phyloP scores from a whole-genome alignment of 768 basidiomycete species.

The Obba rivulosa region DNA sequence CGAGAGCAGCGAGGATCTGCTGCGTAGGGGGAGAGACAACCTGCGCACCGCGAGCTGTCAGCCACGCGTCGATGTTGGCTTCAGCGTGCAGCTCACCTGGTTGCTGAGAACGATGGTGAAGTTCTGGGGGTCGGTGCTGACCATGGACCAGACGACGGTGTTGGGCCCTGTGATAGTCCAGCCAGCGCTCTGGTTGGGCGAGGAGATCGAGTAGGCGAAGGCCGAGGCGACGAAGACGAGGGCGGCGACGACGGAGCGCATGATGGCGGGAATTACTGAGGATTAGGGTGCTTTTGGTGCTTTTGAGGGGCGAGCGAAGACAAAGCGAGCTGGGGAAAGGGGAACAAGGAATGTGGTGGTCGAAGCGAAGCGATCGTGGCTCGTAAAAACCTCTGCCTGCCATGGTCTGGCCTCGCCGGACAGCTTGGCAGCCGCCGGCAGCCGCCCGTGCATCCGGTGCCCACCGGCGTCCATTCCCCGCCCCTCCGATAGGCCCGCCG shows the following conservation, averaged over 20 bases:
- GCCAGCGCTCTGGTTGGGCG: conserved; percentile 37
- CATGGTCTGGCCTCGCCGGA: too few relatives aligned
- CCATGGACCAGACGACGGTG: conserved; percentile 55
- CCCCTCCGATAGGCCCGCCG: neutral
- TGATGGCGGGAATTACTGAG: conserved; percentile 34
- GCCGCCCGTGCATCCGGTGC: neutral
- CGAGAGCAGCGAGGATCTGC: conserved; percentile 51
- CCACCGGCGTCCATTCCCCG: neutral
- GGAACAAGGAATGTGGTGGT: conserved; percentile 12
- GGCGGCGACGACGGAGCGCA: conserved; percentile 38
- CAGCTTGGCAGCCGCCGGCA: neutral
- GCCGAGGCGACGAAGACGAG: conserved; percentile 49
- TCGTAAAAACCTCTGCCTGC: too few relatives aligned
- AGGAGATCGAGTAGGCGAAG: conserved; percentile 57
- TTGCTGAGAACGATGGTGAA: conserved; percentile 70
- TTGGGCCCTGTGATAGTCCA: conserved; percentile 59
- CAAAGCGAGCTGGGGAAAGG: neutral
- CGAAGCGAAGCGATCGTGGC: neutral
- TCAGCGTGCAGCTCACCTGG: conserved; percentile 34
- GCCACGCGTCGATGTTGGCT: neutral
- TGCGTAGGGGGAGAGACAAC: conserved; percentile 26
- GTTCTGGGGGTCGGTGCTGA: conserved; percentile 58
- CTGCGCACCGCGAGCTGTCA: conserved; percentile 21
- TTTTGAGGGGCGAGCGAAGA: neutral
- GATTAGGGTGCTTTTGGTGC: conserved; percentile 1